Percentiles rank a stretch among this genome's conserved stretches.
Evolutionary conservation across 2,329 filamentous ascomycete species (phyloP).

Genomic region (Exophiala sp.): DNA sequence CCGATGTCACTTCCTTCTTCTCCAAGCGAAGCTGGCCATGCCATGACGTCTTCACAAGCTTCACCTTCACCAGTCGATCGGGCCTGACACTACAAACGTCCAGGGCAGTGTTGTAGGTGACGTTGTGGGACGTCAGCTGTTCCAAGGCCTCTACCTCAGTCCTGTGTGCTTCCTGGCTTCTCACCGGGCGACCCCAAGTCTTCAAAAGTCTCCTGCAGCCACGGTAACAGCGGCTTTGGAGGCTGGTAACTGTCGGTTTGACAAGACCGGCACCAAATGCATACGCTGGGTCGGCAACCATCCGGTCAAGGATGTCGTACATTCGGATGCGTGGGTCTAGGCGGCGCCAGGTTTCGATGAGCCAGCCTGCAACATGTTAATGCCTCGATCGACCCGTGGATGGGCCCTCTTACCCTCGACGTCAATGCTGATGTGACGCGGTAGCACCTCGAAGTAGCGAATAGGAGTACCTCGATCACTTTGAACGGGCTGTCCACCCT

Average conservation of each 20-base stretch:
- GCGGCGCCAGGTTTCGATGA: slow-evolving; percentile 33
- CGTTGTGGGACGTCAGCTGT: slow-evolving; percentile 26
- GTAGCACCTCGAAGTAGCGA: slow-evolving; percentile 28
- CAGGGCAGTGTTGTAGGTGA: slow-evolving; percentile 29
- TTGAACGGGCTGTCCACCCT: background rate
- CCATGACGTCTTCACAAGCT: background rate
- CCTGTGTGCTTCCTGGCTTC: slow-evolving; percentile 7
- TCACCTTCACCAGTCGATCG: slow-evolving; percentile 6
- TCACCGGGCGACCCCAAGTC: slow-evolving; percentile 19
- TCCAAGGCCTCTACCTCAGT: slow-evolving; percentile 31
- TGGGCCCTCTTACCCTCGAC: slow-evolving; percentile 17
- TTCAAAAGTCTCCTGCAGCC: slow-evolving; percentile 31
- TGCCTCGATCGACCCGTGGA: background rate
- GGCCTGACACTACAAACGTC: background rate
- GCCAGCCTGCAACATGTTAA: slow-evolving; percentile 25
- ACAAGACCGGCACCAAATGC: slow-evolving; percentile 8
- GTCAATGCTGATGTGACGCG: slow-evolving; percentile 31
- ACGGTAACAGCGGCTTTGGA: slow-evolving; percentile 32
- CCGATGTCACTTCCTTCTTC: background rate
- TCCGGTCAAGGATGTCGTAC: slow-evolving; percentile 31
- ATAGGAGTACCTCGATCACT: slow-evolving; percentile 7
- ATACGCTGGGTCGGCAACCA: slow-evolving; percentile 22
- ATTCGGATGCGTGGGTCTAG: slow-evolving; percentile 30
- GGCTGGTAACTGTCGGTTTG: slow-evolving; percentile 28
- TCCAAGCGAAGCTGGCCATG: slow-evolving; percentile 1